phyloP scores from a whole-genome alignment of 228 moss, liverwort and hornwort genomes.

The Sphagnum fallax region DNA sequence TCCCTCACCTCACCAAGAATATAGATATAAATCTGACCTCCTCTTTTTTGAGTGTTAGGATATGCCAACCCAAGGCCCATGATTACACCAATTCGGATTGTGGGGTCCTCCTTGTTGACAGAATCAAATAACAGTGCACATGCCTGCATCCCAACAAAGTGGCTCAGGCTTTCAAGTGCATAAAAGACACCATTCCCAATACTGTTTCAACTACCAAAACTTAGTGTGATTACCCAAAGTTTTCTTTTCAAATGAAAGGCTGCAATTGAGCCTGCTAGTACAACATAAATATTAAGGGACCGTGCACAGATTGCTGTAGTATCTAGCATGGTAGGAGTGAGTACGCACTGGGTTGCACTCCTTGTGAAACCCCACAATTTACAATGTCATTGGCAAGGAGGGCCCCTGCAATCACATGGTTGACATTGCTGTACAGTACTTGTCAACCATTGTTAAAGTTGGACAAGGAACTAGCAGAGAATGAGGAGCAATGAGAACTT shows the following conservation, averaged over 20 bases:
- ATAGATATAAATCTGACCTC: conserved; percentile 35
- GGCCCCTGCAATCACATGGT: conserved; percentile 89
- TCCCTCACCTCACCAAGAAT: too few relatives aligned
- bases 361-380: conserved; percentile 81
- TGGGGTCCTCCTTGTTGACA: conserved; percentile 77
- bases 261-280: too few relatives aligned
- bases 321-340: too few relatives aligned
- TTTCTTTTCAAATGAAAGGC: too few relatives aligned
- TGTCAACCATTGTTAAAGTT: conserved; percentile 81
- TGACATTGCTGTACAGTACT: conserved; percentile 91
- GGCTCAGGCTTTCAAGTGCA: too few relatives aligned
- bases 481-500: conserved; percentile 67
- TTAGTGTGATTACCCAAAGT: too few relatives aligned
- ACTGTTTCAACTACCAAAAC: too few relatives aligned
- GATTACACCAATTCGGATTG: conserved; percentile 87
- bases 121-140: conserved; percentile 84
- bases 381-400: conserved; percentile 90
- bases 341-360: conserved; percentile 82
- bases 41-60: conserved; percentile 89
- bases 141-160: conserved; percentile 33
- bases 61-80: conserved; percentile 98
- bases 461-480: conserved; percentile 52
- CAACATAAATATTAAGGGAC: too few relatives aligned
- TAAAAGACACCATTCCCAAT: background rate
- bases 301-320: too few relatives aligned